Conservation (phyloP, 352 stramenopile genomes). For the Aphanomyces astaci region DNA sequence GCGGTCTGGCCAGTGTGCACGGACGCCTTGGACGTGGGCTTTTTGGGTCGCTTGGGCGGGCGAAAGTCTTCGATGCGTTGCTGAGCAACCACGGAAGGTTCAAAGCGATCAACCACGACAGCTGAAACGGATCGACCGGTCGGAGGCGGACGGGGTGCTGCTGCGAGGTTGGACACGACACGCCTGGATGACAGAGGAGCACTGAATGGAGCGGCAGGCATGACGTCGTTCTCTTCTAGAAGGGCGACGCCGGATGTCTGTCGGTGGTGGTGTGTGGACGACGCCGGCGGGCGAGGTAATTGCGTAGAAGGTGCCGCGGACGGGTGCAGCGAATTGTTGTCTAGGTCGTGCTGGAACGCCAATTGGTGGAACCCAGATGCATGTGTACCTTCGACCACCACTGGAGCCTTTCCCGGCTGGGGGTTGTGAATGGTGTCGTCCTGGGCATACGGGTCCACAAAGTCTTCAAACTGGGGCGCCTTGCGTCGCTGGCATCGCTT, state of each 20-base stretch:
- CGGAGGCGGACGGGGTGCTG: too few relatives aligned
- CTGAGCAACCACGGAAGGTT: background rate
- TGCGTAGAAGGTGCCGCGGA: background rate
- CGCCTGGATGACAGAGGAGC: too few relatives aligned
- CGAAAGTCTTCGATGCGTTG: background rate
- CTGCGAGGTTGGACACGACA: too few relatives aligned
- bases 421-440: background rate
- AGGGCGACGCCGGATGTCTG: background rate
- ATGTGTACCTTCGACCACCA: background rate
- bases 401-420: background rate
- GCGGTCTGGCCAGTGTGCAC: background rate
- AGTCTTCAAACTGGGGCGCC: conserved; percentile 17
- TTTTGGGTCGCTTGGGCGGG: background rate
- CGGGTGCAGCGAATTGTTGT: background rate
- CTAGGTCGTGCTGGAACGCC: background rate
- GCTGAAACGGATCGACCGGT: too few relatives aligned
- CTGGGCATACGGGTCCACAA: conserved; percentile 13
- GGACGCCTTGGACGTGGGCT: background rate
- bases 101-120: background rate
- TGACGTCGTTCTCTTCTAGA: background rate
- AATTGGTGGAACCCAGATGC: background rate
- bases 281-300: background rate
- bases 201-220: too few relatives aligned
- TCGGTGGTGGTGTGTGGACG: background rate
- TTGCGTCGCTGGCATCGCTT: conserved; percentile 9